These are phyloP conservation scores for Ustanciosporium gigantosporum DNA, from an alignment of 1,284 basidiomycete species.

Conservation along the genomic window DNA sequence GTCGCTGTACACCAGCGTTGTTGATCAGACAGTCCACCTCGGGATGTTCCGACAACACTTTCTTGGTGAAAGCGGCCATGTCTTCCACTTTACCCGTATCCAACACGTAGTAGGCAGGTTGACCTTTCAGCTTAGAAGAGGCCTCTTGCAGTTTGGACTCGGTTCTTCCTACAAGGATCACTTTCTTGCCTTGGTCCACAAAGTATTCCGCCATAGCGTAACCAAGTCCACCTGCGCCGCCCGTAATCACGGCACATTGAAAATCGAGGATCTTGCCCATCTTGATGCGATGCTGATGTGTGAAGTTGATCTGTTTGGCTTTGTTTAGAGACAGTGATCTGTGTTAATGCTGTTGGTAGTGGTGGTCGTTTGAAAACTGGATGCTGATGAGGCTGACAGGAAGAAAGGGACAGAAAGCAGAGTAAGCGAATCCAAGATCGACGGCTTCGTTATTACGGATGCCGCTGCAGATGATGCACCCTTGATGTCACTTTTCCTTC, in stretches of 20 bases:
- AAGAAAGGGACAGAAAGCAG: too few relatives aligned
- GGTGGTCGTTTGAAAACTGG: too few relatives aligned
- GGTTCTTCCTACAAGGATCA: conserved; percentile 61
- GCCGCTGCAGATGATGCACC: too few relatives aligned
- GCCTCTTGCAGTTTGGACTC: conserved; percentile 59
- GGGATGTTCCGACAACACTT: conserved; percentile 60
- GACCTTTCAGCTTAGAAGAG: conserved; percentile 54
- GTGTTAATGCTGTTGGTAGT: too few relatives aligned
- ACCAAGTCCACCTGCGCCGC: conserved; percentile 48
- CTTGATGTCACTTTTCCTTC: too few relatives aligned
- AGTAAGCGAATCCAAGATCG: too few relatives aligned
- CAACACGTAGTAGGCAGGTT: conserved; percentile 60
- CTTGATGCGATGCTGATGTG: too few relatives aligned
- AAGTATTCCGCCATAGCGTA: conserved; percentile 62
- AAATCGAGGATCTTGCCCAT: conserved; percentile 47
- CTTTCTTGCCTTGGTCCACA: conserved; percentile 59
- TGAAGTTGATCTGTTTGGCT: too few relatives aligned
- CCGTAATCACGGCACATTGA: conserved; percentile 53
- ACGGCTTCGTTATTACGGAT: too few relatives aligned
- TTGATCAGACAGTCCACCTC: conserved; percentile 63
- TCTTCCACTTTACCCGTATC: conserved; percentile 59
- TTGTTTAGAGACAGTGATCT: too few relatives aligned
- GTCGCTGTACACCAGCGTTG: conserved; percentile 62
- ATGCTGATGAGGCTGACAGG: too few relatives aligned
- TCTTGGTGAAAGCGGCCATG: conserved; percentile 54